Conservation (phyloP, 2,329 filamentous ascomycete genomes). For the Colletotrichum tropicicola region DNA sequence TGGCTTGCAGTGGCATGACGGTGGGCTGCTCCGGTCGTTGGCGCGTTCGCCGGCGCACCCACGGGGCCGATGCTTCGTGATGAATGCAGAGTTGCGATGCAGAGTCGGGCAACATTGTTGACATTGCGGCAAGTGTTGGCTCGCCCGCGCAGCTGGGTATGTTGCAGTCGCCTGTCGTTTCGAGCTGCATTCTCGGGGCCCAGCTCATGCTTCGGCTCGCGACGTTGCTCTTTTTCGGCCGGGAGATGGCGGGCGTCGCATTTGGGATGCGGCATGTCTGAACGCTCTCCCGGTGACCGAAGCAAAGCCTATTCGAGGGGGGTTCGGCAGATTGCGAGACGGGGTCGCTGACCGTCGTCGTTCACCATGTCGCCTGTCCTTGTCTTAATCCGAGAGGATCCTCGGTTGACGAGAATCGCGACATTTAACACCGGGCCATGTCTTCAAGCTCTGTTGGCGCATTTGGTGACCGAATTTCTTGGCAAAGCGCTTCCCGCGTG, state of each 20-base stretch:
- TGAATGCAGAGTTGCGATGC: neutral
- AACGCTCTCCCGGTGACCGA: constrained; percentile 23
- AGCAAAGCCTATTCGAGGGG: constrained; percentile 10
- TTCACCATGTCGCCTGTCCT: neutral
- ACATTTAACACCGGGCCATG: neutral
- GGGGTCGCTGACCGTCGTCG: neutral
- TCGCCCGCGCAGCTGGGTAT: neutral
- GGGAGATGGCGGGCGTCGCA: constrained; percentile 10
- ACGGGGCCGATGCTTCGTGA: neutral
- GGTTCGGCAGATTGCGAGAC: neutral
- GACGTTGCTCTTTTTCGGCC: neutral
- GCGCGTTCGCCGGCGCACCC: neutral
- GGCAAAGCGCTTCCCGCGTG: constrained; percentile 14
- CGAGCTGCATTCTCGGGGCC: neutral
- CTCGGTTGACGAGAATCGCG: constrained; percentile 16
- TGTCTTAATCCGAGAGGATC: constrained; percentile 5
- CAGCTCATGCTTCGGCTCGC: neutral
- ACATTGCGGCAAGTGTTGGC: neutral
- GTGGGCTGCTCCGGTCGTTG: neutral
- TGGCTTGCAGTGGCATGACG: neutral
- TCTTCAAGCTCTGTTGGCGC: neutral
- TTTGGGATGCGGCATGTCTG: constrained; percentile 10
- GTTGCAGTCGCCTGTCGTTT: neutral
- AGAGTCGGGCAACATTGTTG: neutral
- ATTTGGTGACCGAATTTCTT: constrained; percentile 7